Percentiles rank a stretch among this genome's conserved stretches.
phyloP scores from a whole-genome alignment of 306 rosid genomes.

The Benincasa hispida region DNA sequence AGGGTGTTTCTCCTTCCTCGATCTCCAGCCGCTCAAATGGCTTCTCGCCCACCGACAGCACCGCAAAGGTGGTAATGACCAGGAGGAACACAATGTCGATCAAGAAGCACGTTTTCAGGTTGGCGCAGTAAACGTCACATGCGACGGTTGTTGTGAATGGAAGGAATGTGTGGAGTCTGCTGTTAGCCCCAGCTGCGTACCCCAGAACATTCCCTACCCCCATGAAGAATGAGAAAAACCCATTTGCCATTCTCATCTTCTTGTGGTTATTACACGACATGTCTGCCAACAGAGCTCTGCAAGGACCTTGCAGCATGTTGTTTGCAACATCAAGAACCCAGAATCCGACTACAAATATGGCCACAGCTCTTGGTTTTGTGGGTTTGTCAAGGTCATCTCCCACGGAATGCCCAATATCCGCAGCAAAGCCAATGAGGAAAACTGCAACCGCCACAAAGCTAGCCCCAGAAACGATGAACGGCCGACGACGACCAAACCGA shows the following conservation, averaged over 20 bases:
- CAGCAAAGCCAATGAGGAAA: slow-evolving; percentile 73
- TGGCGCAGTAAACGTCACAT: slow-evolving; percentile 69
- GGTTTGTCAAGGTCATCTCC: not conserved
- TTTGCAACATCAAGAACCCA: slow-evolving; percentile 19
- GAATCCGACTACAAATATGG: slow-evolving; percentile 13
- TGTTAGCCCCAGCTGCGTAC: slow-evolving; percentile 55
- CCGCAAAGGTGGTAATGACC: slow-evolving; percentile 13
- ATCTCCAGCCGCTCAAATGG: not conserved
- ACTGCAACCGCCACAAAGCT: slow-evolving; percentile 44
- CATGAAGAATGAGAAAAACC: slow-evolving; percentile 65
- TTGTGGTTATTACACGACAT: slow-evolving; percentile 13
- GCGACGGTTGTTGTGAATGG: slow-evolving; percentile 58
- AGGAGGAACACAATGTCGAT: slow-evolving; percentile 40
- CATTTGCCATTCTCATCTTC: slow-evolving; percentile 37
- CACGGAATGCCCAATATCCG: slow-evolving; percentile 46
- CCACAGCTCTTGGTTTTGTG: slow-evolving; percentile 14
- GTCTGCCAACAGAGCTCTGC: slow-evolving; percentile 16
- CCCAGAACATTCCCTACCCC: slow-evolving; percentile 75
- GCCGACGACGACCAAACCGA: slow-evolving; percentile 85
- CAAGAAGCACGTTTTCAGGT: slow-evolving; percentile 68
- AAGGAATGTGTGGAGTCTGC: slow-evolving; percentile 24
- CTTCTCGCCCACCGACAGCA: slow-evolving; percentile 36
- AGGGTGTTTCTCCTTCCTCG: not conserved
- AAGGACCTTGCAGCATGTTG: slow-evolving; percentile 24
- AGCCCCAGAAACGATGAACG: slow-evolving; percentile 53